Conservation (phyloP, 2,329 filamentous ascomycete species). For the Cladosporium velox region DNA sequence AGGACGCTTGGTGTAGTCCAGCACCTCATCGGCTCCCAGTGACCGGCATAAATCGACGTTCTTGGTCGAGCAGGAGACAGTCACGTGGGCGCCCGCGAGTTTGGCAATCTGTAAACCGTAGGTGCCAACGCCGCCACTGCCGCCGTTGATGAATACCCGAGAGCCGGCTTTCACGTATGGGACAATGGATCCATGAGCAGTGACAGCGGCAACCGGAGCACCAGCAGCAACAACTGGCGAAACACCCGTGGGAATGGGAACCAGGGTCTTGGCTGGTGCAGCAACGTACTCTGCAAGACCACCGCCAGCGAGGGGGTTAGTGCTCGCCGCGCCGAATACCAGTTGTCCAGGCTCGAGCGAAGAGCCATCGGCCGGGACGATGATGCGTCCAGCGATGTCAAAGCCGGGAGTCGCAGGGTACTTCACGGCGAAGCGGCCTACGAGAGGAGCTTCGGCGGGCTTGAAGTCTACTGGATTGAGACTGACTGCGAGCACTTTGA, state of each 20-base stretch:
- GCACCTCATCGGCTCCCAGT: constrained; percentile 64
- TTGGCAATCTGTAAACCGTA: constrained; percentile 67
- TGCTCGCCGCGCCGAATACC: constrained; percentile 45
- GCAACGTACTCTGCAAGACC: constrained; percentile 42
- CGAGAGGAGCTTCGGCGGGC: constrained; percentile 53
- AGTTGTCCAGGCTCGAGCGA: constrained; percentile 40
- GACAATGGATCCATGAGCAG: constrained; percentile 42
- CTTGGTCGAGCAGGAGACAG: constrained; percentile 57
- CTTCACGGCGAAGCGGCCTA: constrained; percentile 33
- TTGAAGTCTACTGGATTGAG: constrained; percentile 67
- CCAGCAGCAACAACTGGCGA: constrained; percentile 38
- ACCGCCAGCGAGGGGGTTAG: constrained; percentile 34
- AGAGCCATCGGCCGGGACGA: constrained; percentile 40
- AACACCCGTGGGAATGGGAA: constrained; percentile 48
- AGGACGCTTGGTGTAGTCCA: constrained; percentile 59
- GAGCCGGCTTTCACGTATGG: constrained; percentile 44
- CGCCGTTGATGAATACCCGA: constrained; percentile 66
- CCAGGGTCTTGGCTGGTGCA: constrained; percentile 41
- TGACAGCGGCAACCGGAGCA: constrained; percentile 40
- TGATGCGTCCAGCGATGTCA: constrained; percentile 56
- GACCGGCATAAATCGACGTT: constrained; percentile 60
- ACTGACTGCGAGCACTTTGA: constrained; percentile 56
- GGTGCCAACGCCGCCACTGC: constrained; percentile 62
- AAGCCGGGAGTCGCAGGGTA: constrained; percentile 51
- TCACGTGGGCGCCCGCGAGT: constrained; percentile 60